Conservation (phyloP, 2,329 filamentous ascomycete genomes). For the Aspergillus amoenus region DNA sequence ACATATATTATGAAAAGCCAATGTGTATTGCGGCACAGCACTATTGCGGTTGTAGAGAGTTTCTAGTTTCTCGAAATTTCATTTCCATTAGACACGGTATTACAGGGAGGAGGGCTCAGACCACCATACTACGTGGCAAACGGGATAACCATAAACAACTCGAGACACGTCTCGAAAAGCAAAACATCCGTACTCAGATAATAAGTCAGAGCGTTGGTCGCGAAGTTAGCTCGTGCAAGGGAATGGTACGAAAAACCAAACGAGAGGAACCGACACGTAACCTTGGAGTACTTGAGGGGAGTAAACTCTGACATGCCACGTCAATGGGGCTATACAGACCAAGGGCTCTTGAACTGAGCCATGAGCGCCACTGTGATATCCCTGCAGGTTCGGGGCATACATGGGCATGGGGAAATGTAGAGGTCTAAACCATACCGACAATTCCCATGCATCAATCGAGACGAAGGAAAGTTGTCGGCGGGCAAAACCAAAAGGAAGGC, state of each 20-base stretch:
- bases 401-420: background rate
- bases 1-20: too few relatives aligned
- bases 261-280: background rate
- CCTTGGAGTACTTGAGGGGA: background rate
- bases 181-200: background rate
- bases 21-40: background rate
- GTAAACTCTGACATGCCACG: slow-evolving; percentile 16
- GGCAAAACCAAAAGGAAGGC: background rate
- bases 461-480: background rate
- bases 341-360: slow-evolving; percentile 1
- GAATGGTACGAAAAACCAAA: background rate
- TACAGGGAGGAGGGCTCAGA: background rate
- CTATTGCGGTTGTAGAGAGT: background rate
- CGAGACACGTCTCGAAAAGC: background rate
- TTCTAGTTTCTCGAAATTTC: background rate
- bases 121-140: background rate
- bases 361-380: slow-evolving; percentile 16
- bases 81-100: background rate
- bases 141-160: background rate
- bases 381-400: slow-evolving; percentile 15
- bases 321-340: slow-evolving; percentile 14
- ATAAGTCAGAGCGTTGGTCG: background rate
- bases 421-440: slow-evolving; percentile 2
- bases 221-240: background rate
- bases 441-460: slow-evolving; percentile 2